These are phyloP conservation scores for Phytophthora capsici DNA, from an alignment of 352 stramenopile species.

Conservation along the genomic window DNA sequence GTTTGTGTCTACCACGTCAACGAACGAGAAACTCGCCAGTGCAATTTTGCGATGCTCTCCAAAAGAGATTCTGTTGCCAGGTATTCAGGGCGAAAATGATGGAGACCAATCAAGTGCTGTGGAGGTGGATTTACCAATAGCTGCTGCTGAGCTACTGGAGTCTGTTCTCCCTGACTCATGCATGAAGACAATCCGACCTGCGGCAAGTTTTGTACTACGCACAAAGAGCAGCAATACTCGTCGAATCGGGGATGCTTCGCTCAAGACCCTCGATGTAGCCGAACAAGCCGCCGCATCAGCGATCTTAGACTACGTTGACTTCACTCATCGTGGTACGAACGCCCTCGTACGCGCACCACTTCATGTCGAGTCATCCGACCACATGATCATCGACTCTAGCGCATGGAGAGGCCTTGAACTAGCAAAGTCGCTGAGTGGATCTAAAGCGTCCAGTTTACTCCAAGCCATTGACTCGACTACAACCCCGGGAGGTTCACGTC, in stretches of 20 bases:
- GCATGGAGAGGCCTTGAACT: slow-evolving; percentile 78
- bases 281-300: slow-evolving; percentile 55
- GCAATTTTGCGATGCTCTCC: slow-evolving; percentile 68
- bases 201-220: slow-evolving; percentile 25
- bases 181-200: slow-evolving; percentile 69
- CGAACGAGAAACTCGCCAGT: slow-evolving; percentile 62
- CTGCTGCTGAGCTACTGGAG: slow-evolving; percentile 41
- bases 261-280: slow-evolving; percentile 24
- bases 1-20: slow-evolving; percentile 70
- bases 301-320: slow-evolving; percentile 73
- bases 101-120: background rate
- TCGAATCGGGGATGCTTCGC: slow-evolving; percentile 1
- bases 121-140: slow-evolving; percentile 11
- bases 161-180: slow-evolving; percentile 51
- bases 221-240: background rate
- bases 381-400: slow-evolving; percentile 85
- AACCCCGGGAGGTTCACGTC: slow-evolving; percentile 65
- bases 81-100: background rate
- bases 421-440: slow-evolving; percentile 61
- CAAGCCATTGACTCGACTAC: slow-evolving; percentile 71
- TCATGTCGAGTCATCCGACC: slow-evolving; percentile 68
- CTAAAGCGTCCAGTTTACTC: slow-evolving; percentile 68
- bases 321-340: slow-evolving; percentile 54
- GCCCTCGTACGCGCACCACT: slow-evolving; percentile 48
- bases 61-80: slow-evolving; percentile 73